A percentile compares a stretch with the other conserved stretches of the same genome.
Conservation (phyloP, 805 yeast genomes). For the Candida ovalis region DNA sequence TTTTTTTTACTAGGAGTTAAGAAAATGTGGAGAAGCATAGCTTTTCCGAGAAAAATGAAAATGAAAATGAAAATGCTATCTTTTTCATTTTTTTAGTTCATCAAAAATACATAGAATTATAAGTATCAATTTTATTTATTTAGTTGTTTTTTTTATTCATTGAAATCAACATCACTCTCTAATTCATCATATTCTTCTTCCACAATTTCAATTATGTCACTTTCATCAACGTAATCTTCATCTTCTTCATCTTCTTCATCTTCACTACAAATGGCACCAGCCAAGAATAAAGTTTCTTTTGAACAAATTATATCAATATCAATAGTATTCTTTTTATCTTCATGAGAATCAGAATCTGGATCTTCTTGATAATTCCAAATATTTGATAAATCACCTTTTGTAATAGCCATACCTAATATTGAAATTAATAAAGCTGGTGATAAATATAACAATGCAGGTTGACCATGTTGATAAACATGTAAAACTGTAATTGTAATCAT, state of each 20-base stretch:
- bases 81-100: background rate
- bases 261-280: constrained; percentile 19
- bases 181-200: background rate
- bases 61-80: too few species aligned
- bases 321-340: constrained; percentile 8
- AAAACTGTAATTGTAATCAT: constrained; percentile 38
- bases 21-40: background rate
- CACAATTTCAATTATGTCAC: constrained; percentile 3
- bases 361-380: constrained; percentile 39
- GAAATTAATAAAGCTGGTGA: constrained; percentile 45
- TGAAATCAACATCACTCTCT: background rate
- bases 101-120: background rate
- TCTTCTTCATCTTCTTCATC: constrained; percentile 25
- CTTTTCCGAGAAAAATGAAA: too few species aligned
- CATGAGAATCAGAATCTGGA: constrained; percentile 10
- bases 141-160: background rate
- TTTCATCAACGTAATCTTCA: constrained; percentile 15
- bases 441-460: constrained; percentile 65
- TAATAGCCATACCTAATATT: constrained; percentile 32
- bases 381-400: constrained; percentile 37
- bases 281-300: constrained; percentile 22
- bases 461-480: constrained; percentile 42
- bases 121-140: background rate
- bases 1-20: background rate
- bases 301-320: constrained; percentile 20